Evolutionary conservation across 441 rosid genomes (phyloP), one percentile per base, ranked within the genome.

Genomic region (Syzygium syzygioides): DNA sequence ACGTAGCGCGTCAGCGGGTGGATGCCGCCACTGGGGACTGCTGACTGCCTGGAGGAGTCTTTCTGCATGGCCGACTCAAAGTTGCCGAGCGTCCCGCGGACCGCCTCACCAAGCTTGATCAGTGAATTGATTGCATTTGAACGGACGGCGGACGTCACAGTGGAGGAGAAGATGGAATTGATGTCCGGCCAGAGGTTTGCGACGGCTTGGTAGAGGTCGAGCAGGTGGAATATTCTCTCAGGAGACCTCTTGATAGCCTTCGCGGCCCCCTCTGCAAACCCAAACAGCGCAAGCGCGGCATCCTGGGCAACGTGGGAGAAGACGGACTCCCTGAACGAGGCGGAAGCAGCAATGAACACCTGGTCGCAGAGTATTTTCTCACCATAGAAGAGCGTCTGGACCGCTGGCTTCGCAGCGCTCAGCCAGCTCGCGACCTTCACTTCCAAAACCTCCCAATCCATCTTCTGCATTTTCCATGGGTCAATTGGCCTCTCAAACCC

Each of bases 321-420:
- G 88, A 64, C 30, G 26, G 88, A 64, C 41, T 86, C 88, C n/a
- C 55, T 62, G 54, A 86, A 30, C 13, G 4, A 28, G 41, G 64
- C 56, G 5, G 88, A 32, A 34, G 83, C 56, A 18, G 4, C 83
- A 25, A 17, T 6, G 52, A 86, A 86, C 1, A 86, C 88, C 79
- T 50, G 83, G 55, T 86, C 80, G 48, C 83, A 60, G 88, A 86
- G 88, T 45, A 86, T n/a, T 26, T 83, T 86, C 88, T 86, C 83
- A 37, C 79, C 80, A 5, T 26, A 28, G 79, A 86, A 86, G 55
- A 86, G 79, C 18, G 12, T 53, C 87, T 30, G 59, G 62, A 85
- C 45, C 41, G 87, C 59, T 7, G 30, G 28, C n/a, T 28, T 85
- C 28, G 34, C 87, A 25, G 87, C 87, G 37, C 68, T 66, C 56